Percentiles rank a stretch among this genome's conserved stretches.
Conservation (phyloP, 768 basidiomycete genomes). For the Collybia nuda region DNA sequence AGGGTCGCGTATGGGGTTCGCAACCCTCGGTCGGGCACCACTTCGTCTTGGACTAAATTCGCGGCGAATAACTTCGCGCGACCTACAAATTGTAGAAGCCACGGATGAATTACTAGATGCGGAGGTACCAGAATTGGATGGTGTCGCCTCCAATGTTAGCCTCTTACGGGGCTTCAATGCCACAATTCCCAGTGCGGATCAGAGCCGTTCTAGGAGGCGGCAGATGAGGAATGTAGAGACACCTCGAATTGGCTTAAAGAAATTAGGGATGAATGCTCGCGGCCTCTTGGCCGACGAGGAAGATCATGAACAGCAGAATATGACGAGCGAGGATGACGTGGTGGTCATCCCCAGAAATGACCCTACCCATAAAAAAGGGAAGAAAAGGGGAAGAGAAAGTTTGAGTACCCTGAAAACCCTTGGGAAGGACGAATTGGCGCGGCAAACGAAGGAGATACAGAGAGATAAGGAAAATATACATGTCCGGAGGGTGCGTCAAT, state of each 20-base stretch:
- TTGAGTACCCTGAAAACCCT: slow-evolving; percentile 67
- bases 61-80: slow-evolving; percentile 75
- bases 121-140: slow-evolving; percentile 74
- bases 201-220: slow-evolving; percentile 70
- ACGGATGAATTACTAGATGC: slow-evolving; percentile 71
- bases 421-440: slow-evolving; percentile 80
- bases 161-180: slow-evolving; percentile 91
- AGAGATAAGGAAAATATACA: slow-evolving; percentile 92
- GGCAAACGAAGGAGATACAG: slow-evolving; percentile 84
- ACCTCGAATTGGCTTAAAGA: slow-evolving; percentile 75
- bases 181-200: slow-evolving; percentile 88
- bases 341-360: slow-evolving; percentile 54
- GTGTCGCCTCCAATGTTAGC: slow-evolving; percentile 71
- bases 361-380: slow-evolving; percentile 38
- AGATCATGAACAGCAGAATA: slow-evolving; percentile 57
- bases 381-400: slow-evolving; percentile 62
- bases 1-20: slow-evolving; percentile 60
- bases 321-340: slow-evolving; percentile 76
- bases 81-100: slow-evolving; percentile 82
- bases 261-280: slow-evolving; percentile 74
- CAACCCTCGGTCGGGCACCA: slow-evolving; percentile 78
- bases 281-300: slow-evolving; percentile 66
- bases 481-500: slow-evolving; percentile 72
- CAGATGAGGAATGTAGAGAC: slow-evolving; percentile 81
- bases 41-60: slow-evolving; percentile 63